Base-by-base conservation (phyloP, 106 monocot species). In the Narthecium ossifragum region DNA sequence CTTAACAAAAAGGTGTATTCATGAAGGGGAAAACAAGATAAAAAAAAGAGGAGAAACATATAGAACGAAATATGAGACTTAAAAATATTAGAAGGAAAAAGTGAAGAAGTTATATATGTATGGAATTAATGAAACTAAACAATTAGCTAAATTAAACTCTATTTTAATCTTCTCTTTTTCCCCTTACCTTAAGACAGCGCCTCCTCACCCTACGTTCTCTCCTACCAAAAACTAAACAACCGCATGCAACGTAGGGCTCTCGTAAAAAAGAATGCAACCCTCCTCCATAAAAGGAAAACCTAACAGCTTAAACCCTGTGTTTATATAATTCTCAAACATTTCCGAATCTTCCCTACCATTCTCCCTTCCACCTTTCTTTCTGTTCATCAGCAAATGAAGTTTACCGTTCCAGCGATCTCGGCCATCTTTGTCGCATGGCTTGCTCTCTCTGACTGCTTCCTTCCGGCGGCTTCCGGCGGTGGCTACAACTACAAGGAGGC, bases 401-500 rank as follows among this genome's bases (percentile, higher is more conserved):
- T 43, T 17, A 43, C 43, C 43, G 14, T 18, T 43, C 43, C 4
- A 6, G 4, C 43, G 14, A 13, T 43, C 43, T 43, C 37, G 0
- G 31, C 62, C 22, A 25, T 76, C 17, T 26, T 77, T 18, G 34
- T 75, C 18, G 66, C 61, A 30, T 60, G 59, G 30, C 59, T 73
- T 31, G 69, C 52, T 9, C 25, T 77, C 23, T 81, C 66, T 14
- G 46, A 63, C 36, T 56, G 38, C 48, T 48, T 70, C 29, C 40
- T 70, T 0, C 30, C 33, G 46, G 45, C 25, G 26, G 68, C 27
- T 1, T 53, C 46, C 18, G 74, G 39, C 4, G 70, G 45, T 4
- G 40, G 60, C 0, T 71, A 11, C 26, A 40, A 85, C 26, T 86
- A 86, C 46, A 86, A 69, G 38, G 86, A 86, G 1, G 86, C 80